phyloP scores from a whole-genome alignment of 2,329 filamentous ascomycete genomes.

The Colletotrichum sojae region DNA sequence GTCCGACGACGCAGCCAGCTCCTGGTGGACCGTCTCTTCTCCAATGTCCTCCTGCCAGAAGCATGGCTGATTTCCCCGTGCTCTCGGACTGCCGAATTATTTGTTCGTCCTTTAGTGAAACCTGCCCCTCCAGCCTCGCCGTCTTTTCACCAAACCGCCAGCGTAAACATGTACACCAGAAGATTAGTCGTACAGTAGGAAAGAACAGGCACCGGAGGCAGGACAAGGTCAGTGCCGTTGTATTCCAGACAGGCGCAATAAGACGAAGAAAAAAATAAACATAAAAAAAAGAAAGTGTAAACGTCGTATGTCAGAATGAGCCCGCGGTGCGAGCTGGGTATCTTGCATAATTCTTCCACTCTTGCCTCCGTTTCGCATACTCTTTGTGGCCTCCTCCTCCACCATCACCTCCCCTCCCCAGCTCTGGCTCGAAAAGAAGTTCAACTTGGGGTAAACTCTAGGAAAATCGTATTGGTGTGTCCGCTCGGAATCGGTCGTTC shows the following conservation, averaged over 20 bases:
- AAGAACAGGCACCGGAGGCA: slow-evolving; percentile 12
- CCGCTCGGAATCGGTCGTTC: slow-evolving; percentile 43
- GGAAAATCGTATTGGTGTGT: slow-evolving; percentile 42
- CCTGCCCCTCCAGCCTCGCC: background rate
- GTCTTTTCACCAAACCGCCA: slow-evolving; percentile 24
- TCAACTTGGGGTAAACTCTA: slow-evolving; percentile 43
- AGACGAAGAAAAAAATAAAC: slow-evolving; percentile 34
- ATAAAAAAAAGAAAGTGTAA: slow-evolving; percentile 41
- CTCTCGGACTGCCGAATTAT: slow-evolving; percentile 5
- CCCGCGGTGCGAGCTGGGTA: slow-evolving; percentile 57
- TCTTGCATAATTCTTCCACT: slow-evolving; percentile 51
- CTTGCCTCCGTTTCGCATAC: slow-evolving; percentile 31
- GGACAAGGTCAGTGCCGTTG: slow-evolving; percentile 23
- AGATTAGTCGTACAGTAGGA: slow-evolving; percentile 34
- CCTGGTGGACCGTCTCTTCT: slow-evolving; percentile 8
- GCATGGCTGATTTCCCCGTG: background rate
- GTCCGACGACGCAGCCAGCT: background rate
- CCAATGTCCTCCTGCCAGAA: background rate
- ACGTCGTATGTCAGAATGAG: slow-evolving; percentile 52
- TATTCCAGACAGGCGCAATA: slow-evolving; percentile 34
- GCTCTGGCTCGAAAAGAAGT: slow-evolving; percentile 43
- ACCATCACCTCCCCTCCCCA: slow-evolving; percentile 41
- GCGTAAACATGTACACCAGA: slow-evolving; percentile 36
- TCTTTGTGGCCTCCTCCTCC: slow-evolving; percentile 8
- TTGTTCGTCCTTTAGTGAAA: background rate